Conservation (phyloP, 768 basidiomycete species). For the Leucosporidium yakuticum region DNA sequence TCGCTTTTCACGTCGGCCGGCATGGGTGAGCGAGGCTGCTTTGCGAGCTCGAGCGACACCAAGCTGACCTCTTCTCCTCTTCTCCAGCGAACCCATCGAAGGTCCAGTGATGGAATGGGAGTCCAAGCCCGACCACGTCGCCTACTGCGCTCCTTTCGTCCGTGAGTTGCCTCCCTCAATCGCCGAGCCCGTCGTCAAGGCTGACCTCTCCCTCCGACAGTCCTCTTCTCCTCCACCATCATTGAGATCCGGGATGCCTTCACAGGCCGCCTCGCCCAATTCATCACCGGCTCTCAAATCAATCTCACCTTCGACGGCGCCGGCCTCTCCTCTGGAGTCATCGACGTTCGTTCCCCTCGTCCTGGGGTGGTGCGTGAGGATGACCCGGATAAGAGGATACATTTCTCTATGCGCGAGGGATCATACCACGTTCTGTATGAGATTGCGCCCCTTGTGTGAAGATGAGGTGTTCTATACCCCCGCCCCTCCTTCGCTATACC, state of each 20-base stretch:
- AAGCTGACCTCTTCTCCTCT: background rate
- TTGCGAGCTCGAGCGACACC: background rate
- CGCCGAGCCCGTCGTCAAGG: slow-evolving; percentile 59
- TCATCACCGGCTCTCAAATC: slow-evolving; percentile 72
- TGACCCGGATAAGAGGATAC: slow-evolving; percentile 13
- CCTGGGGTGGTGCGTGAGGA: background rate
- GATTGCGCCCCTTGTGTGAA: background rate
- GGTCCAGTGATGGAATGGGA: slow-evolving; percentile 76
- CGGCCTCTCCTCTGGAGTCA: slow-evolving; percentile 14
- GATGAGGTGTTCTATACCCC: background rate
- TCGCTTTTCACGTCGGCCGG: slow-evolving; percentile 84
- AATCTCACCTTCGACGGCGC: slow-evolving; percentile 82
- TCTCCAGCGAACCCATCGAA: slow-evolving; percentile 23
- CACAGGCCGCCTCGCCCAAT: slow-evolving; percentile 71
- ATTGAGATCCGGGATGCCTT: slow-evolving; percentile 43
- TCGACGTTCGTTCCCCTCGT: slow-evolving; percentile 1
- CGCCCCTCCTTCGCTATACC: background rate
- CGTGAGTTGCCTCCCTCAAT: slow-evolving; percentile 43
- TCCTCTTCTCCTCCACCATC: slow-evolving; percentile 33
- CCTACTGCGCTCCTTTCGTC: slow-evolving; percentile 81
- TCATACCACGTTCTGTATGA: slow-evolving; percentile 25
- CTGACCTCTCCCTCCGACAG: background rate
- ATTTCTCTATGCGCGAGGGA: slow-evolving; percentile 22
- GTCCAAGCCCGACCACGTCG: slow-evolving; percentile 78
- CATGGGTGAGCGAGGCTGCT: slow-evolving; percentile 61